Base-by-base conservation (phyloP, 805 yeast genomes). In the Saccharomyces kudriavzevii region DNA sequence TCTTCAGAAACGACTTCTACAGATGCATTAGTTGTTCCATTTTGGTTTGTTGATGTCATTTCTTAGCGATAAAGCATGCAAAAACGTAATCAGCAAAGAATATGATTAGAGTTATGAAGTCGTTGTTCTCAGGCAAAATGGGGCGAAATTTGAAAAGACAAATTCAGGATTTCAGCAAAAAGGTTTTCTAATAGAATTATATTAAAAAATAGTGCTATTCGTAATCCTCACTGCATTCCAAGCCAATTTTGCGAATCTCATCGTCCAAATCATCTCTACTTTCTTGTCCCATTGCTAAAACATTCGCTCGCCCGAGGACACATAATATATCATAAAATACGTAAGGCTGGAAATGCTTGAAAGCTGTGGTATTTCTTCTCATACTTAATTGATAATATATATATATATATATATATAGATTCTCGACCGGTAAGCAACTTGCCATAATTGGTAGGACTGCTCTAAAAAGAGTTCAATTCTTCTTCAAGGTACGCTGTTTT, bases 401-500 rank as follows among this genome's bases (percentile, higher is more conserved):
- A 31, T 31, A 31, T n/a, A 31, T 35, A 35, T 8, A 35, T 35
- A 31, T 3, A 31, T 31, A 35, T 17, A 20, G 4, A 17, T 35
- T 35, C 13, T 17, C 13, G 24, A 35, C 22, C 17, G 17, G 11
- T 17, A 13, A 6, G 8, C 6, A n/a, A 20, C 24, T 35, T 6
- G 11, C 11, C 8, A 35, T 2, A 14, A 14, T 22, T 22, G 20
- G 4, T 8, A 17, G 22, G 9, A 49, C n/a, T n/a, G 10, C 26
- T 17, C 17, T 30, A 13, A 30, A 14, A 30, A 14, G 10, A 17
- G 3, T 22, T 58, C 57, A 84, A 63, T 85, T 87, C 66, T 77
- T 85, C 72, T 86, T 88, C 72, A 91, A 70, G 0, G 92, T 91
- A 68, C 97, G 79, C 71, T 94, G 98, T 69, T 91, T 89, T 68